Percentiles rank a stretch among this genome's conserved stretches.
phyloP scores from a whole-genome alignment of 2,329 filamentous ascomycete species.

The Neurospora sp. region DNA sequence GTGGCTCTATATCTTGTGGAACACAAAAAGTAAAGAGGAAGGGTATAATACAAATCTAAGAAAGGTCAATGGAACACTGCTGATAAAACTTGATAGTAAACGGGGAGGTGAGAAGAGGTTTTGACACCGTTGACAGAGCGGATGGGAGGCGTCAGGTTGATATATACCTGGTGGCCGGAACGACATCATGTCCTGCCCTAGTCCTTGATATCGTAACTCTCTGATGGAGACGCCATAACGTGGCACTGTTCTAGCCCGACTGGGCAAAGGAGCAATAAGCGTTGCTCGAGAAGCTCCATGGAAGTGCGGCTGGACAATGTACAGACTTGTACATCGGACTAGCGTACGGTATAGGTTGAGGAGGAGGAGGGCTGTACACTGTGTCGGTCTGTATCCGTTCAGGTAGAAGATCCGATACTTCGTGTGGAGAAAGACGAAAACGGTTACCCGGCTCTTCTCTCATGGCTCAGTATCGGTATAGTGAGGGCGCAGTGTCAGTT shows the following conservation, averaged over 20 bases:
- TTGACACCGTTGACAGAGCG: neutral
- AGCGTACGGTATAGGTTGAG: neutral
- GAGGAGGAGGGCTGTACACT: neutral
- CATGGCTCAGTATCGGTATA: neutral
- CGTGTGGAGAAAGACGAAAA: neutral
- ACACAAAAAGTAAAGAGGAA: neutral
- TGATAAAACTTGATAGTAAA: neutral
- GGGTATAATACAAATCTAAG: neutral
- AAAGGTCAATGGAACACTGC: neutral
- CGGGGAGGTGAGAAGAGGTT: neutral
- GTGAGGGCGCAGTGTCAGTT: slow-evolving; percentile 14
- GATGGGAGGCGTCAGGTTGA: neutral
- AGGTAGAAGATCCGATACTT: neutral
- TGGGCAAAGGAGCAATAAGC: neutral
- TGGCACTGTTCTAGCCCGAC: neutral
- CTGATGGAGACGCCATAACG: neutral
- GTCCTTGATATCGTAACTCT: neutral
- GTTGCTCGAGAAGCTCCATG: neutral
- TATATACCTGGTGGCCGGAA: neutral
- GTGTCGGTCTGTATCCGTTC: neutral
- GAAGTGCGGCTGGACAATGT: neutral
- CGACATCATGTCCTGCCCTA: neutral
- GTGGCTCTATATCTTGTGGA: neutral
- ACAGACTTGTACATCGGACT: neutral
- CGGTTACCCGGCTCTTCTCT: neutral